These are phyloP conservation scores for Penicillium subrubescens DNA, from an alignment of 495 filamentous ascomycete species.

Conservation along the genomic window DNA sequence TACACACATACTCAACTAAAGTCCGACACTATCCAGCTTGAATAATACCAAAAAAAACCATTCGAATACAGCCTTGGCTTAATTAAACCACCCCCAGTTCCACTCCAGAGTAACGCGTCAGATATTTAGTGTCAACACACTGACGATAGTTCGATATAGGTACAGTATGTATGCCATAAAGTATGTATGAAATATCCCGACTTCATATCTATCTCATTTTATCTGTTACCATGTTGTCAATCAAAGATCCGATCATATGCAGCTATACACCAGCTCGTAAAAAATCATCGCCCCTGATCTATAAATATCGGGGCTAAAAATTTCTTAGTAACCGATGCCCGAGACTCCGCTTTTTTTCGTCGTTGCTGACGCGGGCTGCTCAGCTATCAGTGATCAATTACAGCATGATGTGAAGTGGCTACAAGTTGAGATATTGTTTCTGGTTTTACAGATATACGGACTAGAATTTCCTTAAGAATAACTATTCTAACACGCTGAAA, in stretches of 20 bases:
- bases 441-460: no score
- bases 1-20: no score
- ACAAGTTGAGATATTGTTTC: no score
- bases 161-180: neutral
- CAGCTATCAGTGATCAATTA: neutral
- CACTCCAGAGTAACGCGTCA: neutral
- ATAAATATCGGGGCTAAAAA: constrained; percentile 15
- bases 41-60: neutral
- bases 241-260: neutral
- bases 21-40: neutral
- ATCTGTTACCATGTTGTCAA: neutral
- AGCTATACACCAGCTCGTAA: neutral
- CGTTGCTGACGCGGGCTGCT: constrained; percentile 4
- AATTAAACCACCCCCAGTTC: neutral
- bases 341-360: constrained; percentile 13
- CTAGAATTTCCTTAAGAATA: no score
- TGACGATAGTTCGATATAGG: neutral
- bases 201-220: neutral
- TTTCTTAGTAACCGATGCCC: neutral
- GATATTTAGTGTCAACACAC: neutral
- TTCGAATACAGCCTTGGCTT: neutral
- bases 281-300: constrained; percentile 2
- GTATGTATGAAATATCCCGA: neutral
- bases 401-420: no score
- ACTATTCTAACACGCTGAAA: no score